Conservation (phyloP, 306 rosid genomes). For the Oxytropis ochrocephala region DNA sequence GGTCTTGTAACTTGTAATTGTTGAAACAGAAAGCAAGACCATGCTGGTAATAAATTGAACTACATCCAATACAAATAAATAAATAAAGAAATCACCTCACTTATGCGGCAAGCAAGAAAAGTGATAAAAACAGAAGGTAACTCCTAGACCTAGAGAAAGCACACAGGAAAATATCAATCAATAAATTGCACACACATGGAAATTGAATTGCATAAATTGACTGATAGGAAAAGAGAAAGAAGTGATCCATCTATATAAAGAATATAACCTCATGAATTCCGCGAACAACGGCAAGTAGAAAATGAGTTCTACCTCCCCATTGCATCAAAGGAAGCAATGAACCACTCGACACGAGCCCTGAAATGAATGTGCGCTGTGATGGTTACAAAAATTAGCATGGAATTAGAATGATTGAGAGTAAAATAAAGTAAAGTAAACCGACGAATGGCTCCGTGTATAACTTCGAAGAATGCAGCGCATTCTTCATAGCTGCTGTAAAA, state of each 20-base stretch:
- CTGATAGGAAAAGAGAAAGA: not conserved
- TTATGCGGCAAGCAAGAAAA: constrained; percentile 75
- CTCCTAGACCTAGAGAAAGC: constrained; percentile 53
- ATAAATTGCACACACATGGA: not conserved
- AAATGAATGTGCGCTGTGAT: not conserved
- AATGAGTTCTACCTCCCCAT: constrained; percentile 87
- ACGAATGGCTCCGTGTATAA: constrained; percentile 82
- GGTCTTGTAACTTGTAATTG: not conserved
- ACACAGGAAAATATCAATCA: not conserved
- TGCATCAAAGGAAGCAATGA: constrained; percentile 79
- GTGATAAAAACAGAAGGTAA: constrained; percentile 68
- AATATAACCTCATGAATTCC: constrained; percentile 50
- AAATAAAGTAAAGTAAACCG: constrained; percentile 14
- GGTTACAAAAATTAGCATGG: not conserved
- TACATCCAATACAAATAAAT: not conserved
- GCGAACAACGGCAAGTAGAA: constrained; percentile 53
- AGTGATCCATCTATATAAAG: not conserved
- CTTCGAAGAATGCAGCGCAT: constrained; percentile 77
- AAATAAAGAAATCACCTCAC: constrained; percentile 51
- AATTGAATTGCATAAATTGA: not conserved
- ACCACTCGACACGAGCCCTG: constrained; percentile 90
- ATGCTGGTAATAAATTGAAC: not conserved
- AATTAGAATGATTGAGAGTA: not conserved
- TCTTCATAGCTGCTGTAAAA: not conserved
- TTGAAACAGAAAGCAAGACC: not conserved